A percentile compares a stretch with the other conserved stretches of the same genome.
These are phyloP conservation scores for Metarhizium humberi DNA, from an alignment of 2,329 filamentous ascomycete species.

Conservation along the genomic window DNA sequence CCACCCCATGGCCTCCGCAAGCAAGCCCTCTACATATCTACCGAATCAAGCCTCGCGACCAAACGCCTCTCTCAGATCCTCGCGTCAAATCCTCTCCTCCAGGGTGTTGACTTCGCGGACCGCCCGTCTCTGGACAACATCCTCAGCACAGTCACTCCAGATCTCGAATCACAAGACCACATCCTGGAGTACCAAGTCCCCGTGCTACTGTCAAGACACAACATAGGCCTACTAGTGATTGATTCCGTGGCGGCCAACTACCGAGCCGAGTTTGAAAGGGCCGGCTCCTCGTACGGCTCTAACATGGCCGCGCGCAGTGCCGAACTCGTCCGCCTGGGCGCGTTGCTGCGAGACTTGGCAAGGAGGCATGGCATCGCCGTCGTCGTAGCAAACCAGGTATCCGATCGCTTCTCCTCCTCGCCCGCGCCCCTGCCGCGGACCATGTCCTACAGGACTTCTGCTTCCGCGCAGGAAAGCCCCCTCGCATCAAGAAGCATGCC, in stretches of 20 bases:
- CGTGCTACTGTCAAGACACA: conserved; percentile 65
- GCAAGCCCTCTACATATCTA: conserved; percentile 86
- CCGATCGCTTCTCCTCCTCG: conserved; percentile 61
- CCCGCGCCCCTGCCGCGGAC: conserved; percentile 4
- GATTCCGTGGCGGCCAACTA: conserved; percentile 96
- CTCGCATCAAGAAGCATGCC: conserved; percentile 35
- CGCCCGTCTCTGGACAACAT: conserved; percentile 64
- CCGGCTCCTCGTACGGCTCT: conserved; percentile 29
- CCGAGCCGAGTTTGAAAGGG: conserved; percentile 74
- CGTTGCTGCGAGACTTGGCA: conserved; percentile 67
- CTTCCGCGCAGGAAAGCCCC: conserved; percentile 35
- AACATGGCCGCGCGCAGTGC: conserved; percentile 67
- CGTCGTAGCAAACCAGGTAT: conserved; percentile 91
- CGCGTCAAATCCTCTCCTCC: conserved; percentile 51
- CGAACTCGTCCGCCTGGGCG: conserved; percentile 69
- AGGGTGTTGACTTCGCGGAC: conserved; percentile 16
- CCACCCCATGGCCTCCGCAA: conserved; percentile 60
- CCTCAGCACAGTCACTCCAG: conserved; percentile 72
- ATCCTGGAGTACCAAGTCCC: conserved; percentile 90
- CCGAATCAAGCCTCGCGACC: conserved; percentile 78
- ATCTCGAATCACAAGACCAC: conserved; percentile 91
- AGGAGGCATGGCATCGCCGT: conserved; percentile 67
- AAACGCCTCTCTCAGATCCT: conserved; percentile 74
- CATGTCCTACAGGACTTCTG: conserved; percentile 1
- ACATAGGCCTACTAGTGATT: conserved; percentile 73